phyloP scores from a whole-genome alignment of 148 eudicot genomes.

The Drosera capensis region DNA sequence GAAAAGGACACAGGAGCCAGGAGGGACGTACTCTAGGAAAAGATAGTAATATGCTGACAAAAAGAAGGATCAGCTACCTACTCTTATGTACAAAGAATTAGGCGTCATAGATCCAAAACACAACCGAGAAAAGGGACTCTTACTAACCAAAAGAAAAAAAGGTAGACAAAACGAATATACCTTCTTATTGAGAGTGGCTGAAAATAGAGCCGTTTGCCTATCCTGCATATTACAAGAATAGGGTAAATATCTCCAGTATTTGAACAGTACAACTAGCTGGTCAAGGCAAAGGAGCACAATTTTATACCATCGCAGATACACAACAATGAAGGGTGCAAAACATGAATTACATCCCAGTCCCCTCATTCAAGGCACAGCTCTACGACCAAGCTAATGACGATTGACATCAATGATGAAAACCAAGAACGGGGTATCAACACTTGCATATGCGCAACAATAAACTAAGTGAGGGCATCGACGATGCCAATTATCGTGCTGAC shows the following conservation, averaged over 20 bases:
- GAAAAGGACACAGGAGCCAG: not conserved
- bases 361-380: too few species aligned
- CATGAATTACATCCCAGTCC: too few species aligned
- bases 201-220: conserved; percentile 92
- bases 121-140: not conserved
- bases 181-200: conserved; percentile 95
- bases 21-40: not conserved
- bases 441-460: too few species aligned
- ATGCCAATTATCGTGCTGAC: too few species aligned
- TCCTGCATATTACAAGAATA: conserved; percentile 20
- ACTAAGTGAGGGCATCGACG: too few species aligned
- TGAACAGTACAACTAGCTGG: not conserved
- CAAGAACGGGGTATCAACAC: too few species aligned
- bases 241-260: not conserved
- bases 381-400: too few species aligned
- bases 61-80: too few species aligned
- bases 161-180: conserved; percentile 11
- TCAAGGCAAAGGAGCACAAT: not conserved
- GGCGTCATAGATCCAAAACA: too few species aligned
- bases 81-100: not conserved
- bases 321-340: too few species aligned
- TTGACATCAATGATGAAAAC: too few species aligned
- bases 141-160: not conserved
- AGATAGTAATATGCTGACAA: too few species aligned
- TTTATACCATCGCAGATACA: not conserved